Percentiles rank a stretch among this genome's conserved stretches.
phyloP scores from a whole-genome alignment of 371 early-diverging fungal species.

The Gilbertella persicaria region DNA sequence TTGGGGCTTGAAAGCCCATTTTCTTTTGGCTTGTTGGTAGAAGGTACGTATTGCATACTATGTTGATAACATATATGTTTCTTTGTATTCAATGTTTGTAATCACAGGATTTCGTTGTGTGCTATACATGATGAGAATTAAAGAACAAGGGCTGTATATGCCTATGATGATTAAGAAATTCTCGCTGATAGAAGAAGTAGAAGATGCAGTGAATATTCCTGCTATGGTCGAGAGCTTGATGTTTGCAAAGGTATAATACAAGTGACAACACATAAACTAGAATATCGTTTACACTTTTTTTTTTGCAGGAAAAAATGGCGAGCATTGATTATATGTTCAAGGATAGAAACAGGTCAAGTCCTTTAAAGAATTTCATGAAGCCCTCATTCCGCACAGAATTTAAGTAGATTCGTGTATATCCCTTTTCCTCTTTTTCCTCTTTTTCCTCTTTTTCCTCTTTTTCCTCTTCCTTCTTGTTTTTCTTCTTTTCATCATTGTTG shows the following conservation, averaged over 20 bases:
- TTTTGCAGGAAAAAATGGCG: neutral
- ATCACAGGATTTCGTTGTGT: constrained; percentile 1
- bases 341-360: too few relatives aligned
- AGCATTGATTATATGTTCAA: too few relatives aligned
- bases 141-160: constrained; percentile 4
- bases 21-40: constrained; percentile 5
- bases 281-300: neutral
- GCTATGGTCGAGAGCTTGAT: constrained; percentile 1
- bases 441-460: too few relatives aligned
- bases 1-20: neutral
- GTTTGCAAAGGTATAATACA: constrained; percentile 1
- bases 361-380: too few relatives aligned
- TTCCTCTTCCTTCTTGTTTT: too few relatives aligned
- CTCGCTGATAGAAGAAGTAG: neutral
- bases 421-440: too few relatives aligned
- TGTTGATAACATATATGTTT: neutral
- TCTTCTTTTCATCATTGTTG: too few relatives aligned
- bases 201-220: constrained; percentile 2
- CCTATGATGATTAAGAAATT: constrained; percentile 3
- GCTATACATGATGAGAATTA: constrained; percentile 1
- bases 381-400: too few relatives aligned
- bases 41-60: neutral
- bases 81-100: neutral
- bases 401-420: too few relatives aligned
- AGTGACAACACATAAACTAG: neutral